Percentiles rank a stretch among this genome's conserved stretches.
Evolutionary conservation across 177 flowering plant species (phyloP).

Genomic region (Vitis hybrid): DNA sequence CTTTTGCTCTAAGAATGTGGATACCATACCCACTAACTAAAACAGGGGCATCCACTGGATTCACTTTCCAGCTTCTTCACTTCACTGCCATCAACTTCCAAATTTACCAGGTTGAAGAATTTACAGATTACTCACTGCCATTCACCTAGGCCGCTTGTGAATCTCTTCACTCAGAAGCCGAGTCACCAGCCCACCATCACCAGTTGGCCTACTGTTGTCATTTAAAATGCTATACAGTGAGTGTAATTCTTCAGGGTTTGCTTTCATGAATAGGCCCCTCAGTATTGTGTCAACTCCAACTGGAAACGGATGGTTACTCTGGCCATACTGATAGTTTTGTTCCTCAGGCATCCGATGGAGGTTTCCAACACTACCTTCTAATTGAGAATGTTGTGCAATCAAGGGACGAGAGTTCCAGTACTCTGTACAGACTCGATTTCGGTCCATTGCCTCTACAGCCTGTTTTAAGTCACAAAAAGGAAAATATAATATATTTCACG

Average conservation of each 20-base stretch:
- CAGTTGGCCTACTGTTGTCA: constrained; percentile 21
- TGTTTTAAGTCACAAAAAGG: constrained; percentile 22
- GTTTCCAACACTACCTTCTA: constrained; percentile 7
- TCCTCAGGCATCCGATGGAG: constrained; percentile 15
- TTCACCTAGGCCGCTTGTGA: constrained; percentile 33
- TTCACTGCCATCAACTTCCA: background rate
- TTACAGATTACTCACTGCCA: too few species aligned
- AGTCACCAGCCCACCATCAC: constrained; percentile 25
- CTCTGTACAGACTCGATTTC: constrained; percentile 54
- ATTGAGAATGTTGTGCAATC: constrained; percentile 23
- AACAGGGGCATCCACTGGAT: background rate
- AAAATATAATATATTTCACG: background rate
- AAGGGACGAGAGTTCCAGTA: constrained; percentile 78
- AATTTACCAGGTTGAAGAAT: too few species aligned
- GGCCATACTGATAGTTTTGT: constrained; percentile 5
- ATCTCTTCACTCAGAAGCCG: constrained; percentile 61
- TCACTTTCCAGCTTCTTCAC: background rate
- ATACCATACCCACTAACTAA: background rate
- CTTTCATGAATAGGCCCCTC: constrained; percentile 65
- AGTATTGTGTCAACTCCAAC: constrained; percentile 32
- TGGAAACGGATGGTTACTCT: constrained; percentile 14
- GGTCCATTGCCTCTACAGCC: constrained; percentile 76
- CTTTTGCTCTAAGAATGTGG: background rate
- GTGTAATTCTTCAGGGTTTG: constrained; percentile 60
- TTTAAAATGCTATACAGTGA: constrained; percentile 38